phyloP scores from a whole-genome alignment of 139 green algal genomes.

The Asterochloris erici region DNA sequence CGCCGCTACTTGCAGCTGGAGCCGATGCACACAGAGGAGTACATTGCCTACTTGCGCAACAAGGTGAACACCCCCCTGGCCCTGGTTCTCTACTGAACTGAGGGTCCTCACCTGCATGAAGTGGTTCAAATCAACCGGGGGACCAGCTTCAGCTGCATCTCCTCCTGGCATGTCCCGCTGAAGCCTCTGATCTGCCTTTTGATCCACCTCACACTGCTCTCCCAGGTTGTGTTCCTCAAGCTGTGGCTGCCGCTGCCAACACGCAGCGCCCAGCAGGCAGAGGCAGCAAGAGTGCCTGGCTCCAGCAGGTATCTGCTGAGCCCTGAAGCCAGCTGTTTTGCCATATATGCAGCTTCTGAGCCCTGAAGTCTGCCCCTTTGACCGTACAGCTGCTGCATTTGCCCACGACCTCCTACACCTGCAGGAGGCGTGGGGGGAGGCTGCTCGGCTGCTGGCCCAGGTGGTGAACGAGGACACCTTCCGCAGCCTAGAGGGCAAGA shows the following conservation, averaged over 20 bases:
- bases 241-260: too few species aligned
- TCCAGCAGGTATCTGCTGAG: too few species aligned
- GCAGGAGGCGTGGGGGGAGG: constrained; percentile 77
- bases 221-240: too few species aligned
- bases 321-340: too few species aligned
- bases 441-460: constrained; percentile 65
- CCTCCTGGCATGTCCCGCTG: too few species aligned
- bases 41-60: constrained; percentile 84
- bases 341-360: too few species aligned
- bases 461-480: constrained; percentile 91
- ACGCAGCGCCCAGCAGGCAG: too few species aligned
- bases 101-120: neutral
- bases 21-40: constrained; percentile 93
- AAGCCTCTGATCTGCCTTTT: too few species aligned
- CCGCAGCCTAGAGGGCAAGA: constrained; percentile 83
- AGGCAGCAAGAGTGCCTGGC: too few species aligned
- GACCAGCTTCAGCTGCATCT: neutral
- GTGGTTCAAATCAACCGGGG: neutral
- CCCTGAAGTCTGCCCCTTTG: too few species aligned
- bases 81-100: neutral
- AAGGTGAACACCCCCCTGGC: constrained; percentile 30
- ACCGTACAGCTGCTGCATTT: too few species aligned
- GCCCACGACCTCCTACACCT: neutral
- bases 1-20: constrained; percentile 96
- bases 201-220: too few species aligned